Base-by-base conservation (phyloP, 2,329 filamentous ascomycete genomes). In the Colletotrichum gigasporum region DNA sequence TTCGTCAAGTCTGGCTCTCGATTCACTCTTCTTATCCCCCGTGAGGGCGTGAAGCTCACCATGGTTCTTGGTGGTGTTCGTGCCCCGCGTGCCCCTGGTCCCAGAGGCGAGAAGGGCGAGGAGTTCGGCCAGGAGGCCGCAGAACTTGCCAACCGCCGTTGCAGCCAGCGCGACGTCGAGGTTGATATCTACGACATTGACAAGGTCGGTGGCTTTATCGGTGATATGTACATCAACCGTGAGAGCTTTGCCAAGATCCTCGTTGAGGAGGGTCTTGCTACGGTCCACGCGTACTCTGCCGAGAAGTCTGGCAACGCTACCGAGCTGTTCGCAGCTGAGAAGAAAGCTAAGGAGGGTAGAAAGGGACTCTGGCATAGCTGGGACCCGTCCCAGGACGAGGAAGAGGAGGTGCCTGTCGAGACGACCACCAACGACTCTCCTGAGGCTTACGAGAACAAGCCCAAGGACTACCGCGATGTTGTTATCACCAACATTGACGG, bases 121-220 rank as follows among this genome's bases (percentile, higher is more conserved):
- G 94, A 96, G 1, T 98, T 97, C 70, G 96, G 96, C 22, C 92
- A 96, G 76, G 96, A 99, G 80, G 95, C 95, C 3, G 87, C 97
- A 67, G 95, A 99, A 52, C 90, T 98, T 70, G 94, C 95, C 50
- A 94, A 93, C 79, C 90, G 88, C 72, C 89, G 94, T 62, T 94
- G 91, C 80, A 91, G 94, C 83, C 96, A 99, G 82, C 90, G 96
- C 57, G 96, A 99, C 77, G 94, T 96, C 50, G 95, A 98, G 78
- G 92, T 99, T 63, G 94, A 99, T 71, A 91, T 99, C 18, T 90
- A 97, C 76, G 94, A 94, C 72, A 92, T 93, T 70, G 96, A 99
- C 84, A 98, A 97, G 84, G 90, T 96, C 24, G 96, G 96, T 71
- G 96, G 96, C 35, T 99, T 99, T 83, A 98, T 99, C 70, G 96